phyloP scores from a whole-genome alignment of 495 filamentous ascomycete species.

The Penicillium cosmopolitanum region DNA sequence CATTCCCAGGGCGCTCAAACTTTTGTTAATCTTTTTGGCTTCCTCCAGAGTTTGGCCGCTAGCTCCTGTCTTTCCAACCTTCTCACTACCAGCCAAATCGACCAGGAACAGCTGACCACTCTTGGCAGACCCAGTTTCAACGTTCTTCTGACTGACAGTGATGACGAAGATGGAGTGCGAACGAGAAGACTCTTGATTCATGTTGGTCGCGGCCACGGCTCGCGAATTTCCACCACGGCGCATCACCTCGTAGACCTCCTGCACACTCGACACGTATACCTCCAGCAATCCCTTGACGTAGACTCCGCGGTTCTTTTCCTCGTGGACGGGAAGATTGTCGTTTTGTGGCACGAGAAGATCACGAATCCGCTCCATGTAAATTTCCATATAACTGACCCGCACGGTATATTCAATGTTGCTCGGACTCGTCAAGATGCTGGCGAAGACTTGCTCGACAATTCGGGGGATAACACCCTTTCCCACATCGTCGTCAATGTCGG shows the following conservation, averaged over 20 bases:
- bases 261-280: conserved; percentile 93
- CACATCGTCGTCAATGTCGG: conserved; percentile 88
- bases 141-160: conserved; percentile 96
- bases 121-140: conserved; percentile 94
- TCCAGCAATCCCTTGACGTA: conserved; percentile 96
- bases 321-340: conserved; percentile 95
- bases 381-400: conserved; percentile 98
- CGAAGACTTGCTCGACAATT: conserved; percentile 97
- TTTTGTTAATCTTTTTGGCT: conserved; percentile 99
- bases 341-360: conserved; percentile 90
- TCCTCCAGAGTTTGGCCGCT: conserved; percentile 97
- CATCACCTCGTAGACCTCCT: conserved; percentile 98
- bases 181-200: conserved; percentile 98
- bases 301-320: conserved; percentile 93
- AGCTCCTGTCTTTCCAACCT: conserved; percentile 97
- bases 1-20: conserved; percentile 95
- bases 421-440: conserved; percentile 86
- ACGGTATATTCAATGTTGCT: conserved; percentile 98
- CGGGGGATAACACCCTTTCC: conserved; percentile 93
- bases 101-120: conserved; percentile 96
- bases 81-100: conserved; percentile 96
- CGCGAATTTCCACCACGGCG: conserved; percentile 84
- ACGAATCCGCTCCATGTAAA: conserved; percentile 98
- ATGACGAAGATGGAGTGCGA: conserved; percentile 99
- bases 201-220: conserved; percentile 97